Base-by-base conservation (phyloP, 192 early-diverging fungal species). In the Umbelopsis isabellina region DNA sequence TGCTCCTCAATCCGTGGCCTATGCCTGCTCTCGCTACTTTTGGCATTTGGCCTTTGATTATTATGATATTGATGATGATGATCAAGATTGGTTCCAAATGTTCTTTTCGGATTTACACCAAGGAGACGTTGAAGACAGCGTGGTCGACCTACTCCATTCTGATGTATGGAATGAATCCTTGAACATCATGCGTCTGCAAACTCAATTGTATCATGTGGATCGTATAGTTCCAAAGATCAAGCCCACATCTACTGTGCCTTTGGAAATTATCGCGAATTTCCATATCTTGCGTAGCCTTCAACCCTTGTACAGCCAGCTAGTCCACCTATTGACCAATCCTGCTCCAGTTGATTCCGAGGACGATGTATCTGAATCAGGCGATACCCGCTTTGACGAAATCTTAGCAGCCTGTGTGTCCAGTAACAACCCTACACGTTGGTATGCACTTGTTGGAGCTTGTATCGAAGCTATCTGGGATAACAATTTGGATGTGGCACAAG, bases 381-480 rank as follows among this genome's bases (percentile, higher is more conserved):
- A 72, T 30, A 68, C 78, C 15, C 35, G 52, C 1, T 72, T 73
- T 58, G 71, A 73, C 10, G 67, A 58, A n/a, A 65, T 79, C 13
- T 46, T 79, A 21, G 48, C 35, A 21, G 49, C 70, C 20, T 49
- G 70, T 13, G 21, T 46, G 1, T 37, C 67, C 0, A 15, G 61
- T 22, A 65, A 30, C 3, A 30, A 22, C 16, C 21, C 75, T 33
- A 55, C 65, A 46, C 67, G 72, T 27, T 79, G 78, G 78, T 69
- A 74, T 23, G 49, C 71, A 25, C 47, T 75, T 13, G 53, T 75
- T 20, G 78, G 78, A 18, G 74, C 78, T 21, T 70, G 73, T 25
- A 67, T 79, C 20, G 74, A 79, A 67, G 73, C 73, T 18, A 27
- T 79, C 11, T 79, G 78, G 78, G 68, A 64, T 21, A 71, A 47